Percentiles rank a stretch among this genome's conserved stretches.
Evolutionary conservation across 163 green algal species (phyloP).

Genomic region (Prototheca cutis): DNA sequence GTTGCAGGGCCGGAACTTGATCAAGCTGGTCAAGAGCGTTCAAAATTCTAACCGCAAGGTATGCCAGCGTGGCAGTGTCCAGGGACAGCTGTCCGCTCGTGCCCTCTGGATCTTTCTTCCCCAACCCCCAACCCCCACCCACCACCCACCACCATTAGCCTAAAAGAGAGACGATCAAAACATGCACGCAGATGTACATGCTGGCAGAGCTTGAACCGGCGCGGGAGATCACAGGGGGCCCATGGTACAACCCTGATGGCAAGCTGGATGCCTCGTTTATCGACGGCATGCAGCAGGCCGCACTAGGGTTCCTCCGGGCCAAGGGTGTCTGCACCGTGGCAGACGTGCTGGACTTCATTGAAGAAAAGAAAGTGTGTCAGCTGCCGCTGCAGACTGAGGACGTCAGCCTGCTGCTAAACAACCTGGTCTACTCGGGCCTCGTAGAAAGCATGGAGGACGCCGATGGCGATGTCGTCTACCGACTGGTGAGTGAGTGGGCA

Average conservation of each 20-base stretch:
- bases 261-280: constrained; percentile 12
- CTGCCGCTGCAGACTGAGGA: constrained; percentile 68
- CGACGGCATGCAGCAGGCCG: constrained; percentile 2
- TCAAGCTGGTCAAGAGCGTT: constrained; percentile 87
- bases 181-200: constrained; percentile 83
- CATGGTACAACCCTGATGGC: constrained; percentile 65
- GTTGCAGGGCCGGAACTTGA: constrained; percentile 64
- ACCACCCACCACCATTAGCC: too few species aligned
- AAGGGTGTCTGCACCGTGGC: constrained; percentile 39
- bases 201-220: constrained; percentile 76
- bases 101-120: too few species aligned
- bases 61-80: neutral
- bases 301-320: constrained; percentile 6
- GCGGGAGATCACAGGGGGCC: constrained; percentile 82
- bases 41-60: constrained; percentile 60
- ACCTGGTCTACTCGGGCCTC: constrained; percentile 67
- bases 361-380: constrained; percentile 45
- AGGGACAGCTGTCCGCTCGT: too few species aligned
- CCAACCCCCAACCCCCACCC: too few species aligned
- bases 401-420: constrained; percentile 65
- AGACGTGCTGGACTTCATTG: constrained; percentile 58
- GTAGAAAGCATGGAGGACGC: constrained; percentile 27
- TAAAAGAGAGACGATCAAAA: too few species aligned
- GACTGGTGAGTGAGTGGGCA: neutral
- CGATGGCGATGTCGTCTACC: constrained; percentile 8